A percentile compares a stretch with the other conserved stretches of the same genome.
phyloP scores from a whole-genome alignment of 148 eudicot species.

The Nyssa sinensis region DNA sequence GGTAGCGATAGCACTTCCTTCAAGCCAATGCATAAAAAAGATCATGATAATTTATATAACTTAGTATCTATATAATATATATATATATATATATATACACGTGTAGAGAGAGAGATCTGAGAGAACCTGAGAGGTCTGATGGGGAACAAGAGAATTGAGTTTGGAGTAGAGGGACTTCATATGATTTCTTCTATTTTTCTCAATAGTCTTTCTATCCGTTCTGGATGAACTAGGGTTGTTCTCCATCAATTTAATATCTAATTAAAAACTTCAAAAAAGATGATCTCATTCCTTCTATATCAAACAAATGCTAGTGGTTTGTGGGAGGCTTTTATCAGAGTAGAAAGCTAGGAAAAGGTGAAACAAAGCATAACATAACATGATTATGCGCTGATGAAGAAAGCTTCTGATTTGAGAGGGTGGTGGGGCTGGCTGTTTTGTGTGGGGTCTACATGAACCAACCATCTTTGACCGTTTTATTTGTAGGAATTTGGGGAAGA shows the following conservation, averaged over 20 bases:
- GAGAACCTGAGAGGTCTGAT: conserved; percentile 18
- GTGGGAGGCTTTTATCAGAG: conserved; percentile 10
- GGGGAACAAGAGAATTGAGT: conserved; percentile 50
- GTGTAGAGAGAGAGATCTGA: conserved; percentile 14
- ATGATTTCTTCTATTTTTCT: conserved; percentile 50
- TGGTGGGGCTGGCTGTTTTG: not conserved
- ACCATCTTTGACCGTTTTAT: not conserved
- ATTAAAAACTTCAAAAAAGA: not conserved
- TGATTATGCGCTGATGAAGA: not conserved
- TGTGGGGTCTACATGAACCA: too few relatives aligned
- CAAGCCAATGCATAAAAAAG: not conserved
- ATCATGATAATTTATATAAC: not conserved
- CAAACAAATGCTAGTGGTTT: not conserved
- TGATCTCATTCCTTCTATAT: not conserved
- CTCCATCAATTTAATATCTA: conserved; percentile 14
- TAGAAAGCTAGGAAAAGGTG: not conserved
- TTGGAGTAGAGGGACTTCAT: conserved; percentile 49
- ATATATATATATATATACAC: not conserved
- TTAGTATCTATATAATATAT: too few relatives aligned
- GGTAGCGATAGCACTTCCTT: conserved; percentile 47
- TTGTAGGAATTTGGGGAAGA: not conserved
- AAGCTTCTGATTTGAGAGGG: not conserved
- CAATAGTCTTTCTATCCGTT: conserved; percentile 44
- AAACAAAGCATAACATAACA: conserved; percentile 6
- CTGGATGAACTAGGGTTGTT: conserved; percentile 31